phyloP scores from a whole-genome alignment of 805 yeast genomes.

The Lachancea quebecensis region DNA sequence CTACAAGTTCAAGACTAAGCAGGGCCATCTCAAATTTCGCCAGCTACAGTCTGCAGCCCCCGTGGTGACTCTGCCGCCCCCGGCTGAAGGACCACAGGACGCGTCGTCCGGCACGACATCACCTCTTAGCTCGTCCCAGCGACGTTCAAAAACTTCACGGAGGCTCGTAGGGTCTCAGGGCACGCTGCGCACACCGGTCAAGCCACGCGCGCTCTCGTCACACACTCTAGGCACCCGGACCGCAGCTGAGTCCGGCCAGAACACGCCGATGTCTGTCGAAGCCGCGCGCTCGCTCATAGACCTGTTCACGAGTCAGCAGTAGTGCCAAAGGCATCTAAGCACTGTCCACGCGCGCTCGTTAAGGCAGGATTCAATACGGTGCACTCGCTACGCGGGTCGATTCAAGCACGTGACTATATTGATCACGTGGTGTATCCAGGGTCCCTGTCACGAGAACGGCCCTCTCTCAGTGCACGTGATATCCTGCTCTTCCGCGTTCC shows the following conservation, averaged over 20 bases:
- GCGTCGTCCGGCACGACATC: neutral
- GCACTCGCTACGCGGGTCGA: too few relatives aligned
- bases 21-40: slow-evolving; percentile 24
- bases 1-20: slow-evolving; percentile 45
- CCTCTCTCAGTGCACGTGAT: too few relatives aligned
- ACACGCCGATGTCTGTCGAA: slow-evolving; percentile 31
- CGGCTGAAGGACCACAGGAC: neutral
- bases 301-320: slow-evolving; percentile 24
- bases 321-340: neutral
- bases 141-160: neutral
- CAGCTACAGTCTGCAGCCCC: neutral
- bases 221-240: neutral
- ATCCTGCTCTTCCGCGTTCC: too few relatives aligned
- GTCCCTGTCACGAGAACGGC: too few relatives aligned
- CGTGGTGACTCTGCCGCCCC: too few relatives aligned
- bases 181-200: slow-evolving; percentile 5
- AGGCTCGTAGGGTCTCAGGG: slow-evolving; percentile 7
- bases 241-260: slow-evolving; percentile 9
- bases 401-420: too few relatives aligned
- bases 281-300: slow-evolving; percentile 32
- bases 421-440: too few relatives aligned
- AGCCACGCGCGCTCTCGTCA: neutral
- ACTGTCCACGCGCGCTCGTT: neutral
- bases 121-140: neutral
- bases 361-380: neutral